Evolutionary conservation across 257 asterid genomes (phyloP).

Genomic region (Petunia secreta): DNA sequence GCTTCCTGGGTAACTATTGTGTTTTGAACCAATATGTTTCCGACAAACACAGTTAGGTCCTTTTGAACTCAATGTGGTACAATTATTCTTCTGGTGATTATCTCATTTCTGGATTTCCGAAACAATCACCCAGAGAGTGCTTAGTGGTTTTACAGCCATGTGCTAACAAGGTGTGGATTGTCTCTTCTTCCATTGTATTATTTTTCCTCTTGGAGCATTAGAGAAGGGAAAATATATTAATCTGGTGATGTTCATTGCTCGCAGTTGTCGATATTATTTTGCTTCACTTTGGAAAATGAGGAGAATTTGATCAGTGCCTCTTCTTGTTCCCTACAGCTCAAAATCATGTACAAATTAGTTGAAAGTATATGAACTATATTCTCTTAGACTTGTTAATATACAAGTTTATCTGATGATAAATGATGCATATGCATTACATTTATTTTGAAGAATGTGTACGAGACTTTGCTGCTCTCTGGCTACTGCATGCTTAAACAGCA

Average conservation of each 20-base stretch:
- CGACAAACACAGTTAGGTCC: neutral
- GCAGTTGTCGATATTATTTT: neutral
- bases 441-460: neutral
- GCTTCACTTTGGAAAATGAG: neutral
- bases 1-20: neutral
- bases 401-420: neutral
- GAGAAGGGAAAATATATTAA: neutral
- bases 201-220: neutral
- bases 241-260: neutral
- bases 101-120: neutral
- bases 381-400: neutral
- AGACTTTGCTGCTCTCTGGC: neutral
- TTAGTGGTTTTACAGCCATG: neutral
- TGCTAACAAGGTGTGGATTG: neutral
- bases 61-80: neutral
- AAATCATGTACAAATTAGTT: neutral
- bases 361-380: neutral
- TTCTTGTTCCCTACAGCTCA: neutral
- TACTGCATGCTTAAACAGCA: neutral
- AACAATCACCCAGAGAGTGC: neutral
- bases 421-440: neutral
- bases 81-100: neutral
- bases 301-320: neutral
- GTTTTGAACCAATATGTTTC: constrained; percentile 9
- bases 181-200: neutral